phyloP scores from a whole-genome alignment of 768 basidiomycete species.

The Tricholoma terreum region DNA sequence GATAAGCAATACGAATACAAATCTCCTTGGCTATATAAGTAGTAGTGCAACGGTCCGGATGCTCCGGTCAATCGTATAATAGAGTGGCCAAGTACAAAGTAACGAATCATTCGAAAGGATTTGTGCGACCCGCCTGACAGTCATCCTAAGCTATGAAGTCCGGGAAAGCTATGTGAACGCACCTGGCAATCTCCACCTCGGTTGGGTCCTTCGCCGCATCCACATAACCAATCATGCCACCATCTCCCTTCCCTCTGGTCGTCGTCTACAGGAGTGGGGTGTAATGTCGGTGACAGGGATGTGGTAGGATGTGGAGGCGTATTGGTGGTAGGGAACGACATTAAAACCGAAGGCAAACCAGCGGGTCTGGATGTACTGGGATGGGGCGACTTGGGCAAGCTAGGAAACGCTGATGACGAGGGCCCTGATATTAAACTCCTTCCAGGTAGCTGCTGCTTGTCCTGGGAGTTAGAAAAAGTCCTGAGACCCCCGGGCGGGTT shows the following conservation, averaged over 20 bases:
- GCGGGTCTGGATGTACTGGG: slow-evolving; percentile 45
- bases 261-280: slow-evolving; percentile 24
- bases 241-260: slow-evolving; percentile 47
- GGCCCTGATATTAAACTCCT: slow-evolving; percentile 22
- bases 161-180: slow-evolving; percentile 13
- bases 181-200: slow-evolving; percentile 74
- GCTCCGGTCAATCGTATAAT: too few species aligned
- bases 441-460: slow-evolving; percentile 14
- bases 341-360: slow-evolving; percentile 59
- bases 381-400: neutral
- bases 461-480: slow-evolving; percentile 47
- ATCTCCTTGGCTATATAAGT: too few species aligned
- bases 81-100: too few species aligned
- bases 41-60: too few species aligned
- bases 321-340: slow-evolving; percentile 46
- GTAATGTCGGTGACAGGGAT: slow-evolving; percentile 21
- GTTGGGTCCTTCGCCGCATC: slow-evolving; percentile 72
- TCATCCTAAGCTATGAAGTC: slow-evolving; percentile 2
- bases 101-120: slow-evolving; percentile 47
- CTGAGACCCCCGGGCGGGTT: slow-evolving; percentile 38
- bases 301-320: slow-evolving; percentile 36
- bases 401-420: slow-evolving; percentile 4
- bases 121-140: slow-evolving; percentile 71
- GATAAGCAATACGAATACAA: too few species aligned
- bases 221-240: slow-evolving; percentile 90